These are phyloP conservation scores for Aspergillus vadensis DNA, from an alignment of 2,329 filamentous ascomycete species.

Conservation along the genomic window DNA sequence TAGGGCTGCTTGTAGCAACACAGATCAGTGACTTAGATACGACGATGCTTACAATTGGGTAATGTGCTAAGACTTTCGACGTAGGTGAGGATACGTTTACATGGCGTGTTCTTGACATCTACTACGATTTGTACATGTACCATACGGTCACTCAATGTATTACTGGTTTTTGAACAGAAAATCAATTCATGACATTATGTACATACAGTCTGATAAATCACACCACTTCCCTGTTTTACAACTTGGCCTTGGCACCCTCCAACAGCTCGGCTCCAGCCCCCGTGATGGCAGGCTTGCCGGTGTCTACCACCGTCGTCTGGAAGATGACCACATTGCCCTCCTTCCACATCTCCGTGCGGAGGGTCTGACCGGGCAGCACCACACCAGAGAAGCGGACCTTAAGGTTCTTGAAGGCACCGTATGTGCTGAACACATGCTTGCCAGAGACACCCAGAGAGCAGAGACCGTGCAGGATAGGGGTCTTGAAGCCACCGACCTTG, in stretches of 20 bases:
- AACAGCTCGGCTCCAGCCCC: conserved; percentile 78
- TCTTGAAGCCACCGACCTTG: conserved; percentile 93
- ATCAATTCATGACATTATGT: conserved; percentile 19
- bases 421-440: conserved; percentile 85
- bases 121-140: not conserved
- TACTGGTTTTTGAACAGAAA: not conserved
- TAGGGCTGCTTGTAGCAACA: no score
- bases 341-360: conserved; percentile 93
- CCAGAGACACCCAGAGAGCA: conserved; percentile 90
- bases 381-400: conserved; percentile 89
- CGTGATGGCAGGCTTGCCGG: conserved; percentile 82
- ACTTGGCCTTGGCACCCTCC: conserved; percentile 51
- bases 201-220: conserved; percentile 19
- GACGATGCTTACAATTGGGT: no score
- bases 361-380: conserved; percentile 83
- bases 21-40: no score
- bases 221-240: conserved; percentile 42
- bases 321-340: conserved; percentile 78
- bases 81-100: no score
- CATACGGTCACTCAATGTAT: not conserved
- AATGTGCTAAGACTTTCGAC: no score
- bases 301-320: conserved; percentile 88
- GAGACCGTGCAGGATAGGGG: conserved; percentile 92
- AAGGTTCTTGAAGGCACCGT: conserved; percentile 82
- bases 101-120: no score